Evolutionary conservation across 306 rosid species (phyloP).

Genomic region (Boehmeria nivea): DNA sequence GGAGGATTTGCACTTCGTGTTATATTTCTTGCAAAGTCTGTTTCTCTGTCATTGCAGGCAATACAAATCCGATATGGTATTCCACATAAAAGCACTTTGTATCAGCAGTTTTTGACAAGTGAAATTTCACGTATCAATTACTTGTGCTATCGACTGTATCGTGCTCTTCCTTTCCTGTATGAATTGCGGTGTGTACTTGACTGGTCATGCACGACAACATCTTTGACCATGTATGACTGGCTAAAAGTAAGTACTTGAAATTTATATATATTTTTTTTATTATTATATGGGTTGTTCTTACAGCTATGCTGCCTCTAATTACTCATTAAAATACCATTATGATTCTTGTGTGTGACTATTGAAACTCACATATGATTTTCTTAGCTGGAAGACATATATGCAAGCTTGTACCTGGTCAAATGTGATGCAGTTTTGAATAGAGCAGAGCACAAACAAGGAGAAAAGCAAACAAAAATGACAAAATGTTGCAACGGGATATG

Average conservation of each 20-base stretch:
- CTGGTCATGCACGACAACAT: constrained; percentile 98
- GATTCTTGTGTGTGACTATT: not conserved
- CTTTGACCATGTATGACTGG: constrained; percentile 98
- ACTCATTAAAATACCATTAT: no score
- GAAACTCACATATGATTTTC: constrained; percentile 3
- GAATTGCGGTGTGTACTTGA: constrained; percentile 95
- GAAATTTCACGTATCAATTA: constrained; percentile 82
- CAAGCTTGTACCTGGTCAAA: constrained; percentile 95
- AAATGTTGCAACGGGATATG: constrained; percentile 97
- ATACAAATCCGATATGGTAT: constrained; percentile 82
- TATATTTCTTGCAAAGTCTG: constrained; percentile 80
- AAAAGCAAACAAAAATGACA: constrained; percentile 77
- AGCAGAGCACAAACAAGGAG: constrained; percentile 86
- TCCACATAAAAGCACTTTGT: constrained; percentile 88
- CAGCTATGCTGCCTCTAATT: no score
- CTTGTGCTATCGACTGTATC: constrained; percentile 85
- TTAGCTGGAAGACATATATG: constrained; percentile 97
- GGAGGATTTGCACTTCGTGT: constrained; percentile 77
- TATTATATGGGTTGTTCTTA: not conserved
- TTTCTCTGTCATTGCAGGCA: constrained; percentile 92
- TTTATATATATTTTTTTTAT: constrained; percentile 1
- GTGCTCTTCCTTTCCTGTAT: constrained; percentile 94
- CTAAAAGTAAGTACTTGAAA: constrained; percentile 63
- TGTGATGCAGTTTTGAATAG: constrained; percentile 88
- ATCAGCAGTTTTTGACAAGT: constrained; percentile 90